Percentiles rank a stretch among this genome's conserved stretches.
Conservation (phyloP, 352 stramenopile species). For the Phytophthora palmivora region DNA sequence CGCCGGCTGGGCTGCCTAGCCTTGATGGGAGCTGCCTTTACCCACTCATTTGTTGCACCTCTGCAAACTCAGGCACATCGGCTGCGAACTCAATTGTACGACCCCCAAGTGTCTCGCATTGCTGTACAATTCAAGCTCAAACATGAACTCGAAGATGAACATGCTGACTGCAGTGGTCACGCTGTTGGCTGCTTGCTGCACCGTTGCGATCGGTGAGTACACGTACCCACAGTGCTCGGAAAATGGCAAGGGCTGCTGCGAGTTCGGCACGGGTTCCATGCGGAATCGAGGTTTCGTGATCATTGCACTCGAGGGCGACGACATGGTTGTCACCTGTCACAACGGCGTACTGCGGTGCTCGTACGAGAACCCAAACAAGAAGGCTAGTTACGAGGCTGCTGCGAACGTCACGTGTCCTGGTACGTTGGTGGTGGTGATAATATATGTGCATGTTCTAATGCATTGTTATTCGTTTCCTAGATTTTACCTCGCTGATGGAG, state of each 20-base stretch:
- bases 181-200: constrained; percentile 34
- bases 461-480: constrained; percentile 32
- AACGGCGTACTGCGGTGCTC: constrained; percentile 61
- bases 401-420: constrained; percentile 57
- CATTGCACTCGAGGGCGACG: constrained; percentile 46
- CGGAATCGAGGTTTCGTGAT: constrained; percentile 68
- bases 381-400: constrained; percentile 42
- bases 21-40: constrained; percentile 26
- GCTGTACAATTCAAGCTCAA: constrained; percentile 4
- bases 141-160: constrained; percentile 35
- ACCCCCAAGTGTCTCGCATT: constrained; percentile 14
- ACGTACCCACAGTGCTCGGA: constrained; percentile 65
- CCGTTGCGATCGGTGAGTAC: constrained; percentile 33
- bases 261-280: constrained; percentile 62
- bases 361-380: constrained; percentile 63
- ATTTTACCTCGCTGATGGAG: constrained; percentile 70
- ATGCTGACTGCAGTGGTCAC: constrained; percentile 29
- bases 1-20: constrained; percentile 13
- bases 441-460: neutral
- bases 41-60: constrained; percentile 1
- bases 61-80: constrained; percentile 9
- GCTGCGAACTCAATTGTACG: constrained; percentile 27
- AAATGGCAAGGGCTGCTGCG: constrained; percentile 58
- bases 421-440: constrained; percentile 23
- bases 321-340: constrained; percentile 73